Evolutionary conservation across 352 stramenopile species (phyloP).

Genomic region (Phytophthora fragariaefolia): DNA sequence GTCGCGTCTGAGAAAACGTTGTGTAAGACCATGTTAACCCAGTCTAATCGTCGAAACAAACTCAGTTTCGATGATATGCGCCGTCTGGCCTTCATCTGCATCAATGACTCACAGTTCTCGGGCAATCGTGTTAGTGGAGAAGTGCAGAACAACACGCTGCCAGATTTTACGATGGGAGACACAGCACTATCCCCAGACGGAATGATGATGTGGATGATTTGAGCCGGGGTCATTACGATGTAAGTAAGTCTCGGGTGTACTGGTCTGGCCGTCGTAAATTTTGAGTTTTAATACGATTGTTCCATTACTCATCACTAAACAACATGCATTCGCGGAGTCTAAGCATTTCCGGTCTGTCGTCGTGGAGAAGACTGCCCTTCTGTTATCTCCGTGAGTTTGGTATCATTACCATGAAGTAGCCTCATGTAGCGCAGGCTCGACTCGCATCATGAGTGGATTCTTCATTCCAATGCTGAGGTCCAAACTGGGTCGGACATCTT

Average conservation of each 20-base stretch:
- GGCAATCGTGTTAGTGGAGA: conserved; percentile 47
- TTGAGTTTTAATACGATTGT: neutral
- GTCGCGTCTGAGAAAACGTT: conserved; percentile 75
- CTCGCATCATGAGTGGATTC: neutral
- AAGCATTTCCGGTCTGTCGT: no score
- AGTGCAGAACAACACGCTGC: conserved; percentile 64
- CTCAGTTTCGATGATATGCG: conserved; percentile 76
- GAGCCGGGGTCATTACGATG: conserved; percentile 7
- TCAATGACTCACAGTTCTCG: conserved; percentile 83
- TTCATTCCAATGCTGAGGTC: neutral
- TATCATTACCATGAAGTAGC: neutral
- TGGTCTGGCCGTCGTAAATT: neutral
- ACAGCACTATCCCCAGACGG: conserved; percentile 72
- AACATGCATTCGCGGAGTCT: no score
- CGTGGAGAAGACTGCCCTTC: no score
- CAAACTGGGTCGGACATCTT: neutral
- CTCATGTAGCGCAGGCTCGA: neutral
- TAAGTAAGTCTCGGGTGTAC: neutral
- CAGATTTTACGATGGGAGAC: conserved; percentile 77
- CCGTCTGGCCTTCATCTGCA: conserved; percentile 80
- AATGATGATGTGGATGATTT: conserved; percentile 93
- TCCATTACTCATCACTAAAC: neutral
- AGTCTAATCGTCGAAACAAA: conserved; percentile 78
- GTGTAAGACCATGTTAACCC: conserved; percentile 67
- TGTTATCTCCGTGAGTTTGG: neutral